These are phyloP conservation scores for Alternaria sp. DNA, from an alignment of 2,329 filamentous ascomycete genomes.

Conservation along the genomic window DNA sequence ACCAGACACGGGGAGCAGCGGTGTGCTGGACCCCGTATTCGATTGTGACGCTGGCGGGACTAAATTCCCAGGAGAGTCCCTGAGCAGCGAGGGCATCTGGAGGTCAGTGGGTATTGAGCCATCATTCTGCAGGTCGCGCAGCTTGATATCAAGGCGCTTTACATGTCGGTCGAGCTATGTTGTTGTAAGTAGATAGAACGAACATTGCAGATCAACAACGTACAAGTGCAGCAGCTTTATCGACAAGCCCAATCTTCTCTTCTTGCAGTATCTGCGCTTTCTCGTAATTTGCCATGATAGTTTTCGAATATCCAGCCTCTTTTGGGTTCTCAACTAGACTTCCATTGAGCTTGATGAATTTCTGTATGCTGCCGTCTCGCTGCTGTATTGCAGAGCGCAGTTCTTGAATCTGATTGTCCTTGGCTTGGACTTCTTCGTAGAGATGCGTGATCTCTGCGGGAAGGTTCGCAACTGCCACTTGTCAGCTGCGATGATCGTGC, in stretches of 20 bases:
- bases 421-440: constrained; percentile 82
- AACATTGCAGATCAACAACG: constrained; percentile 7
- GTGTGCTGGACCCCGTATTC: constrained; percentile 56
- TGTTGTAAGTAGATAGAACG: constrained; percentile 20
- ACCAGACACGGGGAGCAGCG: constrained; percentile 64
- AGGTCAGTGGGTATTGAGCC: constrained; percentile 67
- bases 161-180: constrained; percentile 66
- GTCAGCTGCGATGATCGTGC: constrained; percentile 18
- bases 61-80: constrained; percentile 57
- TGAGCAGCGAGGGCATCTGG: constrained; percentile 66
- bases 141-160: constrained; percentile 68
- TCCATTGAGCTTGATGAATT: constrained; percentile 80
- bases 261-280: constrained; percentile 74
- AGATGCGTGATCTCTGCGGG: constrained; percentile 84
- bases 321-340: constrained; percentile 78
- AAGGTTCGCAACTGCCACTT: constrained; percentile 70
- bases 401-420: constrained; percentile 76
- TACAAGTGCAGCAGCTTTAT: constrained; percentile 71
- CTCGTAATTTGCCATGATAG: constrained; percentile 72
- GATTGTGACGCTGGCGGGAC: constrained; percentile 58
- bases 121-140: constrained; percentile 66
- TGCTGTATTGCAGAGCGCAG: constrained; percentile 74
- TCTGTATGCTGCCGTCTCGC: constrained; percentile 78
- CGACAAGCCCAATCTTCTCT: constrained; percentile 75
- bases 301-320: constrained; percentile 72